These are phyloP conservation scores for Neotropicomus parvogracilis DNA, from an alignment of 1,284 basidiomycete species.

Conservation along the genomic window DNA sequence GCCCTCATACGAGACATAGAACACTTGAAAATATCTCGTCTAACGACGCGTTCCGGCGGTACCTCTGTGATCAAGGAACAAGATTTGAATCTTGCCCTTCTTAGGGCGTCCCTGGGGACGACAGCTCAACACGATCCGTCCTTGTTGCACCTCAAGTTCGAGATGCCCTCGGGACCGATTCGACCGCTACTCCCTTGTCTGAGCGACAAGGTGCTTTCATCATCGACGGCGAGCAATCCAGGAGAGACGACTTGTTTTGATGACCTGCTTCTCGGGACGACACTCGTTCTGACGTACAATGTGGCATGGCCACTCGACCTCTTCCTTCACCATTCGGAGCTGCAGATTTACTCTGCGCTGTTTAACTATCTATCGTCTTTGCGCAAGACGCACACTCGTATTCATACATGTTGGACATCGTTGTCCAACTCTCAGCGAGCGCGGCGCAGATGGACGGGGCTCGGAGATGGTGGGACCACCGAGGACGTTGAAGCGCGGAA, in stretches of 20 bases:
- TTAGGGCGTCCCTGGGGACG: slow-evolving; percentile 81
- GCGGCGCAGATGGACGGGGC: slow-evolving; percentile 78
- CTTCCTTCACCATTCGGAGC: slow-evolving; percentile 75
- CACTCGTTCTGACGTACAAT: slow-evolving; percentile 62
- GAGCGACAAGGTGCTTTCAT: slow-evolving; percentile 35
- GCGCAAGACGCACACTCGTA: slow-evolving; percentile 75
- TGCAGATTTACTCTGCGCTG: slow-evolving; percentile 70
- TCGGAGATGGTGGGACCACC: slow-evolving; percentile 78
- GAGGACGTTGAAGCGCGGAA: slow-evolving; percentile 64
- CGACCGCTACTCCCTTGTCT: slow-evolving; percentile 74
- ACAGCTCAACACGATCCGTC: slow-evolving; percentile 77
- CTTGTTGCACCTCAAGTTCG: slow-evolving; percentile 67
- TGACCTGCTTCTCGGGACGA: slow-evolving; percentile 76
- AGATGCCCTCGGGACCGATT: slow-evolving; percentile 73
- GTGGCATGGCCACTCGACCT: slow-evolving; percentile 87
- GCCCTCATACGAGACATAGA: slow-evolving; percentile 81
- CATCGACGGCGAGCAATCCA: slow-evolving; percentile 31
- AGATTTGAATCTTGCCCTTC: slow-evolving; percentile 77
- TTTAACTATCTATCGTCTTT: slow-evolving; percentile 83
- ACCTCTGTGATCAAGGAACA: slow-evolving; percentile 81
- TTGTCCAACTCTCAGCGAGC: slow-evolving; percentile 80
- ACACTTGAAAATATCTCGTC: slow-evolving; percentile 68
- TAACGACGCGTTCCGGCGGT: slow-evolving; percentile 61
- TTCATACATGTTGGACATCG: slow-evolving; percentile 79
- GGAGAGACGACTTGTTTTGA: slow-evolving; percentile 57